Evolutionary conservation across 768 basidiomycete genomes (phyloP).

Genomic region (Tephrocybe sp.): DNA sequence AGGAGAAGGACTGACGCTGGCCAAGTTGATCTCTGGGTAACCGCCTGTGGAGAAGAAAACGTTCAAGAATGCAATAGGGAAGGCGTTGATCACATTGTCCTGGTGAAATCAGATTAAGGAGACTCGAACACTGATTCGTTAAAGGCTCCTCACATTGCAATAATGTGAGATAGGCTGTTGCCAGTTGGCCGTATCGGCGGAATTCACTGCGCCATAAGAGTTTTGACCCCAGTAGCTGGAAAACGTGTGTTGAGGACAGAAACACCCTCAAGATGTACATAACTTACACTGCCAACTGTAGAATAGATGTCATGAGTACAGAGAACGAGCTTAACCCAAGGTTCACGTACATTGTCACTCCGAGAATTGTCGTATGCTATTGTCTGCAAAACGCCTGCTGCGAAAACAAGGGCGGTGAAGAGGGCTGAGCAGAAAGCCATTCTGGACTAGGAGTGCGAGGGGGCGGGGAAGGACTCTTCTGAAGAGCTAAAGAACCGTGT

Average conservation of each 20-base stretch:
- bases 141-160: constrained; percentile 34
- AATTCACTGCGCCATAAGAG: constrained; percentile 60
- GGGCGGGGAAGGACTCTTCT: not conserved
- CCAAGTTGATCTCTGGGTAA: constrained; percentile 56
- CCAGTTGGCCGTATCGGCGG: constrained; percentile 44
- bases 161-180: constrained; percentile 63
- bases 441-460: not conserved
- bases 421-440: constrained; percentile 10
- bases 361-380: constrained; percentile 29
- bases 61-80: constrained; percentile 62
- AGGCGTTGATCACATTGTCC: constrained; percentile 55
- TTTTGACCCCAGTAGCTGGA: constrained; percentile 74
- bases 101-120: constrained; percentile 14
- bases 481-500: not conserved
- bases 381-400: constrained; percentile 5
- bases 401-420: constrained; percentile 2
- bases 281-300: constrained; percentile 53
- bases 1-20: constrained; percentile 41
- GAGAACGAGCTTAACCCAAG: not conserved
- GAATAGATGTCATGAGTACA: not conserved
- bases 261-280: not conserved
- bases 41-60: constrained; percentile 59
- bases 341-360: constrained; percentile 32
- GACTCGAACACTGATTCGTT: too few species aligned
- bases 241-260: not conserved